Conservation (phyloP, 1,284 basidiomycete species). For the Earliella scabrosa region DNA sequence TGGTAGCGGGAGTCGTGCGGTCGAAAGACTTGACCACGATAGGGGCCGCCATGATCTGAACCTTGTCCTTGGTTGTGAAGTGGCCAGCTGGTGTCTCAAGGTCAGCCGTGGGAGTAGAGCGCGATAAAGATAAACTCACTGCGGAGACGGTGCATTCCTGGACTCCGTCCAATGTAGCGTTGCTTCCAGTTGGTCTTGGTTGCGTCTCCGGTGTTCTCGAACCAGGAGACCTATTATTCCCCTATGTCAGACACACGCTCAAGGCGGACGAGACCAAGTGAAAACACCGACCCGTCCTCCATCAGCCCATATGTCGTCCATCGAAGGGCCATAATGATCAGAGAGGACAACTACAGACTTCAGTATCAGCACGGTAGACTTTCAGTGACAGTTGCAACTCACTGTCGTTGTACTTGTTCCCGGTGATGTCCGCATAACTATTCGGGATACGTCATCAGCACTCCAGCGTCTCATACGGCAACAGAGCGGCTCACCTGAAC, state of each 20-base stretch:
- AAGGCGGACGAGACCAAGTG: background rate
- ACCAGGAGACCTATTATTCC: constrained; percentile 16
- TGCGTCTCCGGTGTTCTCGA: constrained; percentile 30
- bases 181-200: constrained; percentile 21
- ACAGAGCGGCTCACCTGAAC: background rate
- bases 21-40: constrained; percentile 29
- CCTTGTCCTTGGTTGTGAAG: constrained; percentile 20
- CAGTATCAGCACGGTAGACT: background rate
- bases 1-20: constrained; percentile 29
- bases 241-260: background rate
- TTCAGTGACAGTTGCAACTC: background rate
- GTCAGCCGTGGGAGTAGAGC: background rate
- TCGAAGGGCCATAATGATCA: constrained; percentile 34
- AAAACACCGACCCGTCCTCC: constrained; percentile 28
- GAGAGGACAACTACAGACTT: constrained; percentile 32
- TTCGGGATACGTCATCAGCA: constrained; percentile 1
- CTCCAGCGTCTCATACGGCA: no score
- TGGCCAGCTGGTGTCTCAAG: constrained; percentile 19
- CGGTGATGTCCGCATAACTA: constrained; percentile 33
- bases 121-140: background rate
- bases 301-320: constrained; percentile 29
- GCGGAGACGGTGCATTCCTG: constrained; percentile 32
- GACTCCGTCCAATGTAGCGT: constrained; percentile 29
- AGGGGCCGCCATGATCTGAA: constrained; percentile 34
- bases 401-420: constrained; percentile 35